A percentile compares a stretch with the other conserved stretches of the same genome.
Evolutionary conservation across 2,329 filamentous ascomycete genomes (phyloP).

Genomic region (Cordyceps tenuipes): DNA sequence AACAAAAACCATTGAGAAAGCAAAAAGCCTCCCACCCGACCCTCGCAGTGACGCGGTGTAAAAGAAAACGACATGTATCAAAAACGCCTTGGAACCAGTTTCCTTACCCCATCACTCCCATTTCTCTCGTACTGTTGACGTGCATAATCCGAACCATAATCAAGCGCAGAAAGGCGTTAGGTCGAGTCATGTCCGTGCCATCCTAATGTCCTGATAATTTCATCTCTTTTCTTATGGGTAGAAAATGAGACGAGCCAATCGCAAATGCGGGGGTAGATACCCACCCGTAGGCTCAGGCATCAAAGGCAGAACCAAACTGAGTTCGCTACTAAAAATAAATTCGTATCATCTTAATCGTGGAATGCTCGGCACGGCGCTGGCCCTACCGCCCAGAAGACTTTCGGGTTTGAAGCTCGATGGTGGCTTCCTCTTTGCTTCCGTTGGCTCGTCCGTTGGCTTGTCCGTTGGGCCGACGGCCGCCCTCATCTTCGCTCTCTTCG

Average conservation of each 20-base stretch:
- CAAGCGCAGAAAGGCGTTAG: background rate
- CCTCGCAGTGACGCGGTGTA: background rate
- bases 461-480: slow-evolving; percentile 28
- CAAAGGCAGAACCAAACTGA: background rate
- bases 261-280: background rate
- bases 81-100: slow-evolving; percentile 7
- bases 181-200: background rate
- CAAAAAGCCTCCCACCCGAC: background rate
- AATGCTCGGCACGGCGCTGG: background rate
- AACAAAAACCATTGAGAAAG: background rate
- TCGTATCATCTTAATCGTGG: slow-evolving; percentile 10
- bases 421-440: slow-evolving; percentile 27
- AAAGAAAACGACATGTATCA: background rate
- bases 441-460: slow-evolving; percentile 22
- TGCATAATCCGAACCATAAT: background rate
- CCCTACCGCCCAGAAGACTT: slow-evolving; percentile 27
- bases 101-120: slow-evolving; percentile 7
- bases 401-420: slow-evolving; percentile 43
- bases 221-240: background rate
- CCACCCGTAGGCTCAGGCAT: background rate
- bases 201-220: background rate
- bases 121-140: slow-evolving; percentile 1
- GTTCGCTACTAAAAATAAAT: slow-evolving; percentile 9
- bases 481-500: slow-evolving; percentile 65
- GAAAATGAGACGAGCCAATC: background rate